A percentile compares a stretch with the other conserved stretches of the same genome.
Conservation (phyloP, 2,329 filamentous ascomycete species). For the Stromatinia cepivora region DNA sequence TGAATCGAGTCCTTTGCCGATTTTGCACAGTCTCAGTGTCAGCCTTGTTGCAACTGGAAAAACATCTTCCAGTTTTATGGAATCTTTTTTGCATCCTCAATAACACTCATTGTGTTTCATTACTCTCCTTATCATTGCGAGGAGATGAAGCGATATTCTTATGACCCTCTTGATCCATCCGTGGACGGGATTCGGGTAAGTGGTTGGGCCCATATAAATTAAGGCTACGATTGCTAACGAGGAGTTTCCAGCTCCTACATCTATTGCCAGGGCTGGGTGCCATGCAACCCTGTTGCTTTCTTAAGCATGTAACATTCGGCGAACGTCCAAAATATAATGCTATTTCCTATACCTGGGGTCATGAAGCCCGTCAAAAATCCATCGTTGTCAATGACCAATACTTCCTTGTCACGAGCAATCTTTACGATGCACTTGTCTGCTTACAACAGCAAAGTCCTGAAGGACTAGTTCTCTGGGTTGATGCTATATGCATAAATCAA, state of each 20-base stretch:
- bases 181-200: conserved; percentile 24
- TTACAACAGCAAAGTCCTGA: not conserved
- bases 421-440: conserved; percentile 19
- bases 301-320: conserved; percentile 24
- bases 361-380: conserved; percentile 21
- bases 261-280: not conserved
- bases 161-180: conserved; percentile 20
- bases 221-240: not conserved
- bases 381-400: conserved; percentile 30
- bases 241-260: not conserved
- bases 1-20: not conserved
- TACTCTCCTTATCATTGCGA: not conserved
- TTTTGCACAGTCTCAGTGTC: no score
- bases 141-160: conserved; percentile 12
- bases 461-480: conserved; percentile 23
- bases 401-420: conserved; percentile 19
- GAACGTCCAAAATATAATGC: conserved; percentile 33
- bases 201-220: not conserved
- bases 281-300: conserved; percentile 3
- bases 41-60: not conserved
- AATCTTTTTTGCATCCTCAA: not conserved
- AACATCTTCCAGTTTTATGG: not conserved
- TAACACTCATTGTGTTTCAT: not conserved
- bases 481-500: conserved; percentile 29
- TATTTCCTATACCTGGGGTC: conserved; percentile 38